Conservation (phyloP, 164 flowering plant genomes). For the Vitis labrusca region DNA sequence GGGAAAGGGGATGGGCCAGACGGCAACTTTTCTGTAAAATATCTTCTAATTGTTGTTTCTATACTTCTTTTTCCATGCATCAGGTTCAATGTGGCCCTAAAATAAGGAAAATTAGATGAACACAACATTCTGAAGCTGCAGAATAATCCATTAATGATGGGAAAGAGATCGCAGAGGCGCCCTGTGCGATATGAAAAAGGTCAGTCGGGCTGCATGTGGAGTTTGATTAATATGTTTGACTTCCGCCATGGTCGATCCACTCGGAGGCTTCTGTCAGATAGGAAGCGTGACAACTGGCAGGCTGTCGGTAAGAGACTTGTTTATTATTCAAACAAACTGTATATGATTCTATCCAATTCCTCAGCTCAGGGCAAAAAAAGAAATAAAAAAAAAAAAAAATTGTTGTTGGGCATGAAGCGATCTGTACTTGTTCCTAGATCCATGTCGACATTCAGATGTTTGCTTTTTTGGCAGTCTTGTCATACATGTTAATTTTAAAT, state of each 20-base stretch:
- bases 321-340: not conserved
- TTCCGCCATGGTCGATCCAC: constrained; percentile 63
- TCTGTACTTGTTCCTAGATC: too few relatives aligned
- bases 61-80: not conserved
- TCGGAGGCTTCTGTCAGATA: constrained; percentile 59
- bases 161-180: constrained; percentile 51
- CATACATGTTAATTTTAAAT: not conserved
- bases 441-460: not conserved
- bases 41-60: not conserved
- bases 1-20: too few relatives aligned
- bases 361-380: not conserved
- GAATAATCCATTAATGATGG: constrained; percentile 39
- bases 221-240: constrained; percentile 72
- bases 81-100: constrained; percentile 13
- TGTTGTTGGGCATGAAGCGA: too few relatives aligned
- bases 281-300: constrained; percentile 35
- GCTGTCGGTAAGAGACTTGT: constrained; percentile 41
- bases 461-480: not conserved
- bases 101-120: constrained; percentile 1
- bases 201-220: constrained; percentile 74
- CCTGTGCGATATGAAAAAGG: constrained; percentile 38
- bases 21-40: not conserved
- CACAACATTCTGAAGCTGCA: constrained; percentile 6
- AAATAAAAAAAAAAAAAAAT: too few relatives aligned
- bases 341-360: not conserved